Percentiles rank a stretch among this genome's conserved stretches.
These are phyloP conservation scores for Herpetomonas tarakana DNA, from an alignment of 208 protist species.

Conservation along the genomic window DNA sequence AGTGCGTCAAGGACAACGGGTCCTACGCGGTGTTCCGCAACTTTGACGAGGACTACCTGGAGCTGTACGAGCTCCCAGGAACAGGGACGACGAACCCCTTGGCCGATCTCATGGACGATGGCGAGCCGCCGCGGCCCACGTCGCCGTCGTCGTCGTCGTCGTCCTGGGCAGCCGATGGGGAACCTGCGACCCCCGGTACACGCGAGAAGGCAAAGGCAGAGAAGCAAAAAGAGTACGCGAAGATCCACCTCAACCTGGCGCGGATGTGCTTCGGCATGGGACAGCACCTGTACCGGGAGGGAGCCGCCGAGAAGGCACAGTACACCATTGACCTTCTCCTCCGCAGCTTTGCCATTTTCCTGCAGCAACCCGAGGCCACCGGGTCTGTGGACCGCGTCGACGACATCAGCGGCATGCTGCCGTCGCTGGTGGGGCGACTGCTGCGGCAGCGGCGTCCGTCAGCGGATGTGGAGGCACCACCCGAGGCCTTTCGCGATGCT, in stretches of 20 bases:
- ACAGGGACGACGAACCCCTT: conserved; percentile 20
- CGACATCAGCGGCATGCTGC: conserved; percentile 36
- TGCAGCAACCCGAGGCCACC: conserved; percentile 27
- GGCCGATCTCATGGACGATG: conserved; percentile 16
- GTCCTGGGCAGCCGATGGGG: neutral
- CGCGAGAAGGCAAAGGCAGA: no score
- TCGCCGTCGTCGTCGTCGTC: neutral
- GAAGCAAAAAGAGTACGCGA: neutral
- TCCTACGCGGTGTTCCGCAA: conserved; percentile 66
- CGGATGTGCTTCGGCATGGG: conserved; percentile 74
- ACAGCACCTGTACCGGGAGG: conserved; percentile 42
- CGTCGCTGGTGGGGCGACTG: conserved; percentile 37
- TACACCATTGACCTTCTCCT: conserved; percentile 57
- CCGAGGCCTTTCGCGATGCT: conserved; percentile 41
- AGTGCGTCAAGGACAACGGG: conserved; percentile 57
- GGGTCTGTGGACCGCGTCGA: conserved; percentile 15
- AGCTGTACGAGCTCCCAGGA: conserved; percentile 65
- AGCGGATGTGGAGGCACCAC: conserved; percentile 10
- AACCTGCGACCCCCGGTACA: neutral
- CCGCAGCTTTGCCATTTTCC: conserved; percentile 53
- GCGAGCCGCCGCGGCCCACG: neutral
- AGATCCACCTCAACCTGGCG: conserved; percentile 45
- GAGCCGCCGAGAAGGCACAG: conserved; percentile 29
- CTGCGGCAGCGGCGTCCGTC: conserved; percentile 16
- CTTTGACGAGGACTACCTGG: conserved; percentile 47